These are phyloP conservation scores for Teratosphaeria nubilosa DNA, from an alignment of 2,329 filamentous ascomycete species.

Conservation along the genomic window DNA sequence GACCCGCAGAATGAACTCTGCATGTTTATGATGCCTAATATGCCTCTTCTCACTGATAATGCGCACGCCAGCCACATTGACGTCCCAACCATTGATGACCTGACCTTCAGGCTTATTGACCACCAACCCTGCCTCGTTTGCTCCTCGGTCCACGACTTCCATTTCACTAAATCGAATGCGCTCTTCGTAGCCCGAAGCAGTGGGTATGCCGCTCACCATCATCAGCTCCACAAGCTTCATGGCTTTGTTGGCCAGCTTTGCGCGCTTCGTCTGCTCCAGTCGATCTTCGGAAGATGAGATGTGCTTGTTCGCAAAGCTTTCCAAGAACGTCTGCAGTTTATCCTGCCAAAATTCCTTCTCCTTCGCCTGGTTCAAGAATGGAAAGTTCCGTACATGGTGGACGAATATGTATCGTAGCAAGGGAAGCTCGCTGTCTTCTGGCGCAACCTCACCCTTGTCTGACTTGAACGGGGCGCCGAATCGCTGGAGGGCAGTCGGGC, in stretches of 20 bases:
- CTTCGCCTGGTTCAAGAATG: constrained; percentile 88
- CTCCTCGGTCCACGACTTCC: constrained; percentile 87
- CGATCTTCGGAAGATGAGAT: constrained; percentile 96
- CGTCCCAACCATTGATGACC: constrained; percentile 90
- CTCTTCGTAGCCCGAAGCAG: constrained; percentile 94
- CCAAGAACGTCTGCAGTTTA: constrained; percentile 89
- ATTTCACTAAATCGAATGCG: constrained; percentile 93
- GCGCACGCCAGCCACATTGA: constrained; percentile 86
- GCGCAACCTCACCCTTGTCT: constrained; percentile 82
- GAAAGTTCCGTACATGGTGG: constrained; percentile 94
- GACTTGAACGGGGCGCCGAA: constrained; percentile 95
- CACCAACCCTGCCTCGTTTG: constrained; percentile 81
- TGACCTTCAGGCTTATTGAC: constrained; percentile 84
- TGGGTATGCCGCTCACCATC: constrained; percentile 97
- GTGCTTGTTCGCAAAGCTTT: constrained; percentile 93
- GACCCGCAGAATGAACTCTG: constrained; percentile 82
- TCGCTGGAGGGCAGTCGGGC: constrained; percentile 83
- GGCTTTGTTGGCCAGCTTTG: constrained; percentile 84
- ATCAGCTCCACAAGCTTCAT: constrained; percentile 95
- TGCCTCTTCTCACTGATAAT: constrained; percentile 73
- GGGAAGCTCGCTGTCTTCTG: constrained; percentile 85
- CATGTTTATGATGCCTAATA: constrained; percentile 82
- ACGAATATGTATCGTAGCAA: constrained; percentile 96
- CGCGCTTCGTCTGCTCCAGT: constrained; percentile 87
- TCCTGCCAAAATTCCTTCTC: constrained; percentile 99